Base-by-base conservation (phyloP, 176 grass and related monocot genomes). In the Tuctoria greenei region DNA sequence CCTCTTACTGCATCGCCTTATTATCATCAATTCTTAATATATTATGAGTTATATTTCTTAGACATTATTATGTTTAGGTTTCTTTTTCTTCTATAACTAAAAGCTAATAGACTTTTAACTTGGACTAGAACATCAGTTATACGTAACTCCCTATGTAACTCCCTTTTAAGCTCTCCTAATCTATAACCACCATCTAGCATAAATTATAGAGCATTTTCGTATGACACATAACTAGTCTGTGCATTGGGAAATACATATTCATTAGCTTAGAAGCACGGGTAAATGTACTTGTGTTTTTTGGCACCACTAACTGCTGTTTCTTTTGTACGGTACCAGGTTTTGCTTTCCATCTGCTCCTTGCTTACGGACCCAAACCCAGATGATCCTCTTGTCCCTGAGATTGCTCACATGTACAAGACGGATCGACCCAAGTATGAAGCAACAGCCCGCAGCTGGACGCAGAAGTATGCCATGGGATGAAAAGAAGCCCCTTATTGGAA, bases 391-490 rank as follows among this genome's bases (percentile, higher is more conserved):
- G 88, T 90, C 21, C 88, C 88, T 10, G 88, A 90, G 80, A 90
- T 90, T 31, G 88, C 88, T 31, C 88, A 90, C 57, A 90, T 90
- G 88, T 90, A 90, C 76, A 90, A 90, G 88, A 90, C 80, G 0
- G 84, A 90, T 26, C 58, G 80, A 45, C 38, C 76, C 0, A 90
- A 90, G 59, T 90, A 90, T 1, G 88, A 90, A 74, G 67, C 76
- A 10, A 90, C 88, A 66, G 80, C 88, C 45, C 88, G 88, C 73
- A 87, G 80, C 84, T 90, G 88, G 88, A 84, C 88, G 1, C 88
- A 90, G 84, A 90, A 90, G 66, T 90, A 90, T 76, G 88, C 88
- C 36, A 90, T 90, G 88, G 80, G 88, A 76, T 90, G 80, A 85
- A 24, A 61, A 47, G 9, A 49, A 55, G 45, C 31, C 17, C 28